phyloP scores from a whole-genome alignment of 1,284 basidiomycete species.

The Ceratobasidium sp. region DNA sequence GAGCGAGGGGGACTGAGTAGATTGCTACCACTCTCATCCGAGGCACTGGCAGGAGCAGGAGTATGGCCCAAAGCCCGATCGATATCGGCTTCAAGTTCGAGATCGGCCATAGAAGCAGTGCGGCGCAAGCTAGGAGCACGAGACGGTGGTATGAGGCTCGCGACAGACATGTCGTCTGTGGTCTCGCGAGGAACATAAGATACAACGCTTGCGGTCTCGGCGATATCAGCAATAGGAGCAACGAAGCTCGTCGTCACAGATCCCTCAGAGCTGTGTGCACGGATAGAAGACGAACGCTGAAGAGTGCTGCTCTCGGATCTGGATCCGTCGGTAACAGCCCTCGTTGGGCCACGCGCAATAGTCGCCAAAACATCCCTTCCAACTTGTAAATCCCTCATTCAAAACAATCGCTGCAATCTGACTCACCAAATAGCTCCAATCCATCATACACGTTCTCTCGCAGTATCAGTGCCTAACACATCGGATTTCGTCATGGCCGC shows the following conservation, averaged over 20 bases:
- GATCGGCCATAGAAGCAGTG: conserved; percentile 74
- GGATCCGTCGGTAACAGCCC: conserved; percentile 57
- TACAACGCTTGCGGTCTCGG: conserved; percentile 65
- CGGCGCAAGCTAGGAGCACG: conserved; percentile 65
- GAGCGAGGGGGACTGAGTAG: conserved; percentile 67
- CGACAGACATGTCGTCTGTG: conserved; percentile 41
- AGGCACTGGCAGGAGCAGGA: conserved; percentile 63
- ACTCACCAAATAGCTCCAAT: conserved; percentile 82
- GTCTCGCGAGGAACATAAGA: conserved; percentile 46
- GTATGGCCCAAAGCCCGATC: conserved; percentile 45
- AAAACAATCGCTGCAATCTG: not conserved
- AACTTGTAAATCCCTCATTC: conserved; percentile 27
- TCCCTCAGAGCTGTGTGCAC: conserved; percentile 66
- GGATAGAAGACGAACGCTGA: conserved; percentile 66
- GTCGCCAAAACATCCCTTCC: conserved; percentile 68
- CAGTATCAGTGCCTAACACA: conserved; percentile 81
- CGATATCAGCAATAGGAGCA: conserved; percentile 67
- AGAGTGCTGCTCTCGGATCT: conserved; percentile 26
- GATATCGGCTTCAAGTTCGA: conserved; percentile 54
- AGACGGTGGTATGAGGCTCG: conserved; percentile 60
- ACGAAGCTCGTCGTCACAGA: conserved; percentile 74
- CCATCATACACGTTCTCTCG: conserved; percentile 83
- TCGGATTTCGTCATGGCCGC: too few relatives aligned
- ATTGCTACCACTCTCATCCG: conserved; percentile 59
- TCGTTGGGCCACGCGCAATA: conserved; percentile 53